Base-by-base conservation (phyloP, 2,329 filamentous ascomycete species). In the Stemphylium vesicarium region DNA sequence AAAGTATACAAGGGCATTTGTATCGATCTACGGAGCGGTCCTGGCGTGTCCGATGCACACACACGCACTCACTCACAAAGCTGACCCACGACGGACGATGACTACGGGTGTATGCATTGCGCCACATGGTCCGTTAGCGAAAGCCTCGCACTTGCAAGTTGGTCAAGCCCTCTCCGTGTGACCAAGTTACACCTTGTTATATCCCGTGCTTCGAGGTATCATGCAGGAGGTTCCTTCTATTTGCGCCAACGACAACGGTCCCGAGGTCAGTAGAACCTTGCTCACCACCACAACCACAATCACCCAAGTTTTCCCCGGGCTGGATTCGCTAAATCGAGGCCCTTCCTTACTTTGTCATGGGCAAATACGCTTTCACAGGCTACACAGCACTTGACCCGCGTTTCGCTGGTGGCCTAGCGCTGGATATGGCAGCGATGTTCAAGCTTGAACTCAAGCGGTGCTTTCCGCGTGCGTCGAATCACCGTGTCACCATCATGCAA, bases 401-500 rank as follows among this genome's bases (percentile, higher is more conserved):
- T 57, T 57, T 64, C 51, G 57, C 51, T 59, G 57, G 56, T 36
- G 41, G 50, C 44, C 64, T 59, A 48, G 49, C 60, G 43, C 62
- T 59, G 39, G 45, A 60, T 57, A 33, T 52, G 57, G 64, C 46
- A 66, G 56, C 56, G 55, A 63, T 66, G 43, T 56, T 57, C 52
- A 56, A 50, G 22, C 36, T 50, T 29, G 55, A 51, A 50, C 47
- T 57, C 49, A 45, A 45, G 53, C 56, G 51, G 48, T 45, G 46
- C 50, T 33, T 48, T 55, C 57, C 53, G 59, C 58, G 43, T 53
- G 55, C 50, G 39, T 55, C 49, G 22, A 51, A 50, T 62, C 58
- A 54, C 53, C 61, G 37, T 51, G 50, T 57, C 51, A 44, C 59
- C 53, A 57, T 60, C 45, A 65, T 65, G 62, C 64, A 65, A 61